A percentile compares a stretch with the other conserved stretches of the same genome.
Evolutionary conservation across 1,139 yeast genomes (phyloP).

Genomic region (Kodamaea arcana): DNA sequence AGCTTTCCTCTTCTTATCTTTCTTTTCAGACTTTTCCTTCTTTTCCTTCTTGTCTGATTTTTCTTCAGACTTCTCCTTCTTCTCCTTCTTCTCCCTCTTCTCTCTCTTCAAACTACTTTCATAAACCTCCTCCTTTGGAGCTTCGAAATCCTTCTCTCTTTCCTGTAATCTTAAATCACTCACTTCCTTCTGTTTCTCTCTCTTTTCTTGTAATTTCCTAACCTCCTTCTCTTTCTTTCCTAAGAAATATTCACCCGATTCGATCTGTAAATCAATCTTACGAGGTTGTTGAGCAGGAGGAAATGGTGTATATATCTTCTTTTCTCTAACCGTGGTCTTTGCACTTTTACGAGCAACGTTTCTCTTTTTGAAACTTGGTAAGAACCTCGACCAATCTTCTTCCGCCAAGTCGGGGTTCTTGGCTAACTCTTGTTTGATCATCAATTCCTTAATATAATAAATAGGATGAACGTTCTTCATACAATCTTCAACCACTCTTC

Average conservation of each 20-base stretch:
- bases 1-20: slow-evolving; percentile 9
- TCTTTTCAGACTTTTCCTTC: slow-evolving; percentile 12
- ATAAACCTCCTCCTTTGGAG: slow-evolving; percentile 49
- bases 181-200: slow-evolving; percentile 70
- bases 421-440: slow-evolving; percentile 94
- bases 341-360: slow-evolving; percentile 93
- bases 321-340: slow-evolving; percentile 57
- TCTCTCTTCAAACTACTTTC: slow-evolving; percentile 21
- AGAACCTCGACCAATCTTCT: slow-evolving; percentile 95
- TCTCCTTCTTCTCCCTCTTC: slow-evolving; percentile 11
- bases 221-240: slow-evolving; percentile 77
- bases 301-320: slow-evolving; percentile 95
- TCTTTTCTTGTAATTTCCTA: slow-evolving; percentile 71
- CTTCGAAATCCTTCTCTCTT: slow-evolving; percentile 72
- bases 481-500: slow-evolving; percentile 96
- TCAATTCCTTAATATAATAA: slow-evolving; percentile 91
- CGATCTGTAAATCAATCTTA: slow-evolving; percentile 95
- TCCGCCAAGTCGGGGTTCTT: slow-evolving; percentile 92
- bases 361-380: slow-evolving; percentile 95
- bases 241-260: slow-evolving; percentile 96
- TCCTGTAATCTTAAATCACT: slow-evolving; percentile 64
- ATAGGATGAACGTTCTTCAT: slow-evolving; percentile 96
- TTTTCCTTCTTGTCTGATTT: slow-evolving; percentile 11
- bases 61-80: no score
- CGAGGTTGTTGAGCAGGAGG: slow-evolving; percentile 98